These are phyloP conservation scores for Sclerotinia spermophila DNA, from an alignment of 2,329 filamentous ascomycete genomes.

Conservation along the genomic window DNA sequence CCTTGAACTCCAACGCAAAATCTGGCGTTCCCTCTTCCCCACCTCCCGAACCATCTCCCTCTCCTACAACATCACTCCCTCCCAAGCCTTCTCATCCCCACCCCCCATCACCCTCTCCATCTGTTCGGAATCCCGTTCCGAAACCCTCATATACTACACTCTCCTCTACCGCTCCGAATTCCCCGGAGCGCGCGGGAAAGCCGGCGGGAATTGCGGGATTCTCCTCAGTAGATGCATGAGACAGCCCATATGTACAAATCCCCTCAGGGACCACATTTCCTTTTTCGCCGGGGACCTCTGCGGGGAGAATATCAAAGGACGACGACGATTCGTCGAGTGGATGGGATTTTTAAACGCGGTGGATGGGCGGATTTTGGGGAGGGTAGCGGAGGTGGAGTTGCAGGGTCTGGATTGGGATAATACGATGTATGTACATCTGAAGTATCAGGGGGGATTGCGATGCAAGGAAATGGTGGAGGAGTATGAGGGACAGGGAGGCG, in stretches of 20 bases:
- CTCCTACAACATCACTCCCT: background rate
- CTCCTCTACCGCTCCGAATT: slow-evolving; percentile 9
- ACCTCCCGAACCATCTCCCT: slow-evolving; percentile 3
- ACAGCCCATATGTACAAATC: slow-evolving; percentile 12
- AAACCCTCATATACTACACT: slow-evolving; percentile 11
- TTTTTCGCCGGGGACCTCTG: slow-evolving; percentile 5
- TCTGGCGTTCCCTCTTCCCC: slow-evolving; percentile 12
- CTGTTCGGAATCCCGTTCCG: slow-evolving; percentile 13
- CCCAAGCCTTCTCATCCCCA: background rate
- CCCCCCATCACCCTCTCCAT: slow-evolving; percentile 8
- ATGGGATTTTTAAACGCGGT: background rate
- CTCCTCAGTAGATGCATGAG: background rate
- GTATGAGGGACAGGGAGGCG: slow-evolving; percentile 14
- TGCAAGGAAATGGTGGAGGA: slow-evolving; percentile 1
- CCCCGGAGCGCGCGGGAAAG: background rate
- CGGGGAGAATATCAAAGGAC: background rate
- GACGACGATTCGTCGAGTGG: background rate
- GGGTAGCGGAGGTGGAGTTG: background rate
- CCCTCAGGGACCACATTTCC: background rate
- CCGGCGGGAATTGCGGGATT: background rate
- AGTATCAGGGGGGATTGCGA: slow-evolving; percentile 1
- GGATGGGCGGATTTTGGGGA: background rate
- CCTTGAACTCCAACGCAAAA: slow-evolving; percentile 7
- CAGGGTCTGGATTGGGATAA: slow-evolving; percentile 12
- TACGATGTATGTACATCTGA: slow-evolving; percentile 10